Evolutionary conservation across 176 grass and related monocot species (phyloP).

Genomic region (Carex pumila): DNA sequence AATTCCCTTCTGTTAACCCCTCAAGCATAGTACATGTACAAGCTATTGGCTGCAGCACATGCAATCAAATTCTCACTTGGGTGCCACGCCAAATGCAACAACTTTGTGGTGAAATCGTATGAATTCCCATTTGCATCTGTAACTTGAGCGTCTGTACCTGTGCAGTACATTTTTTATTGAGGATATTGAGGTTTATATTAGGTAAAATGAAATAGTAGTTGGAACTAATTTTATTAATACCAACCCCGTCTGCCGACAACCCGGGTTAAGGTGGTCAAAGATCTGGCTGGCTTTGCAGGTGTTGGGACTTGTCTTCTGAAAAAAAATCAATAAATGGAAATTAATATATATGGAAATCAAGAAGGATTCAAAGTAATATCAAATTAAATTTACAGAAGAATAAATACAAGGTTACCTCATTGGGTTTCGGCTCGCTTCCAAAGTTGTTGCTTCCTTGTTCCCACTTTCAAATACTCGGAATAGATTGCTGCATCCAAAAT

Average conservation of each 20-base stretch:
- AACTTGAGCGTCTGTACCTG: conserved; percentile 50
- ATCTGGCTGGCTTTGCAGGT: conserved; percentile 47
- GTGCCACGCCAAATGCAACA: conserved; percentile 96
- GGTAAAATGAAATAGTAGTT: neutral
- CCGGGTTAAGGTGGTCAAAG: conserved; percentile 42
- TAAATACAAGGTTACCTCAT: conserved; percentile 47
- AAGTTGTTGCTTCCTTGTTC: conserved; percentile 59
- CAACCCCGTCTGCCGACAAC: conserved; percentile 71
- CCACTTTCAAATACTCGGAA: conserved; percentile 75
- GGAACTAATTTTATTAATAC: conserved; percentile 22
- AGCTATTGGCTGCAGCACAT: conserved; percentile 86
- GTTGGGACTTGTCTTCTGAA: conserved; percentile 59
- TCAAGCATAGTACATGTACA: conserved; percentile 96
- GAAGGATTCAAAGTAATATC: neutral
- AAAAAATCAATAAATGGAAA: conserved; percentile 25
- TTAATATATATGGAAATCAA: neutral
- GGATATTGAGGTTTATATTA: neutral
- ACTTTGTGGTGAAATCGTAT: conserved; percentile 71
- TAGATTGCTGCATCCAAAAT: conserved; percentile 57
- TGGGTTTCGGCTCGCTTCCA: conserved; percentile 92
- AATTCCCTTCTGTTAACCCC: conserved; percentile 28
- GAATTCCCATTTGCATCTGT: conserved; percentile 68
- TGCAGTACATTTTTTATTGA: neutral
- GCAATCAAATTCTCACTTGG: conserved; percentile 79
- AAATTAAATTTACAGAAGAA: neutral